Evolutionary conservation across 1,139 yeast genomes (phyloP), one percentile per base, ranked within the genome.

Genomic region (Yamadazyma diospyri): DNA sequence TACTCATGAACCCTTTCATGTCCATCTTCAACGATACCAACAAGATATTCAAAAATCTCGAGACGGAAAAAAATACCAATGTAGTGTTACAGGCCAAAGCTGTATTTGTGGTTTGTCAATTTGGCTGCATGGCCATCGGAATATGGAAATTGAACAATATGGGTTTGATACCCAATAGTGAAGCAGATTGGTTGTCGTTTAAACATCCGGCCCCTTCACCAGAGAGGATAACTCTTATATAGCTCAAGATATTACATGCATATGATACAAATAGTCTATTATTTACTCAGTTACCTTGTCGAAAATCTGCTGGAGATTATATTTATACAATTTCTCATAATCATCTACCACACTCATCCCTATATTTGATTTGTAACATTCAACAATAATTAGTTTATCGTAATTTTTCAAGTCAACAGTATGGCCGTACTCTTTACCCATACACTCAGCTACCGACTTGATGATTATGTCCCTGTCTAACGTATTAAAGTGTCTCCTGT

Each of bases 171-270:
- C 98, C 98, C 16, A 86, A 83, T 47, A 80, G 79, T 25, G 73
- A 73, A 32, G 82, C 95, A 41, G 98, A 92, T 51, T 92, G 97
- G 97, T 63, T 92, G 20, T 80, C 89, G 3, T 89, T 95, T 88
- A 94, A 86, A 51, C 45, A 40, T 18, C 49, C 51, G 20, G 48
- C 53, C 2, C 61, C 6, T 11, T 15, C 23, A 8, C 15, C 29
- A 6, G 33, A 30, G 11, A 32, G 23, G 25, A 27, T 29, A 8
- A 24, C 19, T 5, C 15, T 29, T 5, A 29, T 29, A 16, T 29
- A 29, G 21, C 10, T 25, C 5, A 25, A 3, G 12, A n/a, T 8
- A 16, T 16, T 25, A 16, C 18, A 15, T 25, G 18, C 14, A 25
- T 16, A n/a, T n/a, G n/a, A n/a, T n/a, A n/a, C n/a, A n/a, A n/a